phyloP scores from a whole-genome alignment of 2,329 filamentous ascomycete species.

The Phoma sp. region DNA sequence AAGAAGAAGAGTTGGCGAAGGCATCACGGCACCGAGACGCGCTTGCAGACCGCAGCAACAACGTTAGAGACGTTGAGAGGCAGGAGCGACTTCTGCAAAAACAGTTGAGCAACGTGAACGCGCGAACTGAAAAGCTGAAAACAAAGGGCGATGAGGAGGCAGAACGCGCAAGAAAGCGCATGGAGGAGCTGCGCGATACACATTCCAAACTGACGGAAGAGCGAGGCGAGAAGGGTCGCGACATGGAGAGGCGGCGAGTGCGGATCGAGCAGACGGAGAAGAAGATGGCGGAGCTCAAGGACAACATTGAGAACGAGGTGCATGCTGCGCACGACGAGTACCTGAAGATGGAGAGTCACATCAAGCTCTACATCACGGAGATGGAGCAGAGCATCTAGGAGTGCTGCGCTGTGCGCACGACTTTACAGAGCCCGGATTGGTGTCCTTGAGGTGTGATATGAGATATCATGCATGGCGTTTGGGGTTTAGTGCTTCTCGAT shows the following conservation, averaged over 20 bases:
- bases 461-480: constrained; percentile 18
- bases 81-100: constrained; percentile 83
- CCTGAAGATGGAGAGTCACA: constrained; percentile 95
- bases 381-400: constrained; percentile 80
- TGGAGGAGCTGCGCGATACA: constrained; percentile 84
- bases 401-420: constrained; percentile 2
- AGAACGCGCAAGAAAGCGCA: constrained; percentile 79
- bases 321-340: constrained; percentile 92
- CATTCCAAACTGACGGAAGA: constrained; percentile 86
- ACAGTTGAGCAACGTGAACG: constrained; percentile 83
- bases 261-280: constrained; percentile 98
- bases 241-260: constrained; percentile 91
- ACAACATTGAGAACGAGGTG: constrained; percentile 95
- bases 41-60: constrained; percentile 85
- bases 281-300: constrained; percentile 98
- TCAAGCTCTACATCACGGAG: constrained; percentile 96
- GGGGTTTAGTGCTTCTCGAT: constrained; percentile 4
- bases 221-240: constrained; percentile 81
- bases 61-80: constrained; percentile 88
- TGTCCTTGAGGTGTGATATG: background rate
- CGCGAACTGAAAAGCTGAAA: constrained; percentile 83
- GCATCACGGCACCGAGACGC: constrained; percentile 85
- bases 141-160: constrained; percentile 83
- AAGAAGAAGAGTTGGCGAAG: constrained; percentile 85
- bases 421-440: constrained; percentile 1